Evolutionary conservation across 2,329 filamentous ascomycete genomes (phyloP).

Genomic region (Aureobasidium sp.): DNA sequence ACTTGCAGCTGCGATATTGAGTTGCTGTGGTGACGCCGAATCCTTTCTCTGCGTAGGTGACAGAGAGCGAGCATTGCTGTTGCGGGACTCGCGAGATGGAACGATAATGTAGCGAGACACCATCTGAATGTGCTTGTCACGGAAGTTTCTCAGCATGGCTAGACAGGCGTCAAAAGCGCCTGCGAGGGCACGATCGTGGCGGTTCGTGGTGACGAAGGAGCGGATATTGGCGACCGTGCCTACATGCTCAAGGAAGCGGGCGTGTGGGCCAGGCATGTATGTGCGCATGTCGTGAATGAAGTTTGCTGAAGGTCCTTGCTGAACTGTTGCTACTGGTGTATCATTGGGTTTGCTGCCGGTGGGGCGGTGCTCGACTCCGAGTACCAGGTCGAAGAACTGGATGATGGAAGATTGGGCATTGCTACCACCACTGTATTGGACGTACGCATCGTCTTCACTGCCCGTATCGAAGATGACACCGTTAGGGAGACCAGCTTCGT

Average conservation of each 20-base stretch:
- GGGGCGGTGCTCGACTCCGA: constrained; percentile 83
- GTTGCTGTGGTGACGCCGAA: constrained; percentile 20
- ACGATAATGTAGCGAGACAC: constrained; percentile 93
- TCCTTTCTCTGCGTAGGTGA: constrained; percentile 5
- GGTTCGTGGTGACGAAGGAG: constrained; percentile 63
- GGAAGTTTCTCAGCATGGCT: constrained; percentile 66
- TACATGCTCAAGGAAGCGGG: constrained; percentile 79
- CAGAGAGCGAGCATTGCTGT: constrained; percentile 19
- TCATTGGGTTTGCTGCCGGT: constrained; percentile 58
- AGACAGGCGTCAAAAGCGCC: constrained; percentile 88
- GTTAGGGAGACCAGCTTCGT: constrained; percentile 78
- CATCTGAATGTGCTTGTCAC: constrained; percentile 93
- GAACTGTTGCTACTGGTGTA: constrained; percentile 33
- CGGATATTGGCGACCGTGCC: constrained; percentile 77
- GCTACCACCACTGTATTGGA: constrained; percentile 86
- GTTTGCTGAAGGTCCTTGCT: constrained; percentile 54
- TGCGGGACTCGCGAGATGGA: constrained; percentile 66
- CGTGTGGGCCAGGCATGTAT: constrained; percentile 94
- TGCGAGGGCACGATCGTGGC: constrained; percentile 56
- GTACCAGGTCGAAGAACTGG: constrained; percentile 90
- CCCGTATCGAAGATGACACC: constrained; percentile 82
- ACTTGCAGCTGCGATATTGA: constrained; percentile 59
- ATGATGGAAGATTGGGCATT: constrained; percentile 96
- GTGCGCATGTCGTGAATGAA: constrained; percentile 95
- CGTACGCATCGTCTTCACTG: constrained; percentile 51